Evolutionary conservation across 2,329 filamentous ascomycete species (phyloP).

Genomic region (Exophiala spinifera): DNA sequence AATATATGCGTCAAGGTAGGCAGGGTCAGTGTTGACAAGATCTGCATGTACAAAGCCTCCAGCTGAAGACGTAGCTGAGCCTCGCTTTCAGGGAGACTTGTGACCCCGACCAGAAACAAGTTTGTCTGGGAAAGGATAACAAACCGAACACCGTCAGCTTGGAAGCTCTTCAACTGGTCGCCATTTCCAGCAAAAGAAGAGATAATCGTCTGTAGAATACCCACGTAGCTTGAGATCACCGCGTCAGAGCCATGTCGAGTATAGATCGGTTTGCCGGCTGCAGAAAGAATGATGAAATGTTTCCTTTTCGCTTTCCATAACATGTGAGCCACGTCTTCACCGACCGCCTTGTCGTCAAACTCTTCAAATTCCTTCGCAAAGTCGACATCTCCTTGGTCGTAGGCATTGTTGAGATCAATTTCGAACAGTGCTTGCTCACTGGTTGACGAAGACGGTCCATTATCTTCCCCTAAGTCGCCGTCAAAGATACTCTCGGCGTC

Average conservation of each 20-base stretch:
- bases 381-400: conserved; percentile 56
- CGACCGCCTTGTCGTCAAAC: conserved; percentile 45
- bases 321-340: conserved; percentile 64
- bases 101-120: conserved; percentile 90
- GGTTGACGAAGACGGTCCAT: conserved; percentile 37
- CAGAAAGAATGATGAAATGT: conserved; percentile 94
- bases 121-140: conserved; percentile 81
- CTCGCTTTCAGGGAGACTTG: conserved; percentile 87
- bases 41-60: conserved; percentile 96
- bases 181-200: conserved; percentile 86
- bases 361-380: conserved; percentile 78
- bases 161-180: conserved; percentile 77
- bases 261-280: conserved; percentile 95
- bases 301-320: conserved; percentile 92
- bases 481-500: conserved; percentile 81
- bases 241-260: conserved; percentile 89
- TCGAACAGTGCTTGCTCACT: conserved; percentile 33
- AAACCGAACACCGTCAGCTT: conserved; percentile 80
- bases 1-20: conserved; percentile 86
- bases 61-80: conserved; percentile 81
- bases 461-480: conserved; percentile 53
- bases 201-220: conserved; percentile 94
- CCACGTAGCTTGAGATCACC: conserved; percentile 89
- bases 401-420: conserved; percentile 15
- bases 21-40: conserved; percentile 88